These are phyloP conservation scores for Torulaspora pretoriensis DNA, from an alignment of 1,139 yeast genomes.

Conservation along the genomic window DNA sequence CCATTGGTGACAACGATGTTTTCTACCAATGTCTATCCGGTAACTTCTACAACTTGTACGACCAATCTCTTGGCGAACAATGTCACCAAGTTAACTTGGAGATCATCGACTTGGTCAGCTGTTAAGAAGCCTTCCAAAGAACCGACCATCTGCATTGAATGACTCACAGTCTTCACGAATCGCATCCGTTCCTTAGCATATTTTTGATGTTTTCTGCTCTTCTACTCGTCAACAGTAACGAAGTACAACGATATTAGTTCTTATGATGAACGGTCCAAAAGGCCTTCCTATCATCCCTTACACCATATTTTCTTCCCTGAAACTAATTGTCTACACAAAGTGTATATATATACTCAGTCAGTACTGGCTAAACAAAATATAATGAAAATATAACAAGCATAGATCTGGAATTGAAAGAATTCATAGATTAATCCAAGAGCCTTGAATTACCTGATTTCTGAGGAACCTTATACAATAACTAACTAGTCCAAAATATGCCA, in stretches of 20 bases:
- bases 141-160: constrained; percentile 9
- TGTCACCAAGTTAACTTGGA: constrained; percentile 63
- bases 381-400: too few relatives aligned
- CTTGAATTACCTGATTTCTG: not conserved
- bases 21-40: constrained; percentile 85
- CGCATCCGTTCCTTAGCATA: constrained; percentile 23
- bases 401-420: too few relatives aligned
- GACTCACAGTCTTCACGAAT: constrained; percentile 5
- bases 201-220: constrained; percentile 9
- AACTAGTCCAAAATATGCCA: not conserved
- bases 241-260: constrained; percentile 6
- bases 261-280: not conserved
- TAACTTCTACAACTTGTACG: constrained; percentile 79
- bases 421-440: too few relatives aligned
- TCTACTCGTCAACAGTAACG: not conserved
- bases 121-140: constrained; percentile 40
- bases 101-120: constrained; percentile 58
- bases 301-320: not conserved
- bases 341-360: too few relatives aligned
- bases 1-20: constrained; percentile 59
- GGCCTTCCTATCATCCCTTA: not conserved
- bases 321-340: not conserved
- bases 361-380: too few relatives aligned
- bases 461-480: not conserved
- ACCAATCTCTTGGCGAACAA: constrained; percentile 60